Conservation (phyloP, 164 flowering plant genomes). For the Santalum album region DNA sequence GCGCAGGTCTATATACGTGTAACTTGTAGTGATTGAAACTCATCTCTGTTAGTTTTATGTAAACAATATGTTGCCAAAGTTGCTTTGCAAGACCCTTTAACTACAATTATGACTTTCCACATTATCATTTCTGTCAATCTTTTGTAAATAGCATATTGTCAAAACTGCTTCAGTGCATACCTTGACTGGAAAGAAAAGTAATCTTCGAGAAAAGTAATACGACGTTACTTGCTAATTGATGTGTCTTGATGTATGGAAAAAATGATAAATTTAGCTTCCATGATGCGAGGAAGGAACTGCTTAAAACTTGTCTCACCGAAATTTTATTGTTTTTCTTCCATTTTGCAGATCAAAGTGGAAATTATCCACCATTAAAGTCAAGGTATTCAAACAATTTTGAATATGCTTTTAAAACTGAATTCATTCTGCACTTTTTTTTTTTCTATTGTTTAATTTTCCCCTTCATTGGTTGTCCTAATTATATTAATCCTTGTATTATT, state of each 20-base stretch:
- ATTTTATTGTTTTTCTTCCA: not conserved
- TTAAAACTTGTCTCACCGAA: conserved; percentile 4
- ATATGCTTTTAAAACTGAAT: not conserved
- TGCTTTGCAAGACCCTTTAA: too few species aligned
- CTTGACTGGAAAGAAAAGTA: too few species aligned
- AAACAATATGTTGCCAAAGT: too few species aligned
- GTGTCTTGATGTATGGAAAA: not conserved
- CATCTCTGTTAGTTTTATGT: too few species aligned
- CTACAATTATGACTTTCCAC: too few species aligned
- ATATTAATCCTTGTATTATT: not conserved
- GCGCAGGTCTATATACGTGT: too few species aligned
- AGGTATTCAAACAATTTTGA: conserved; percentile 21
- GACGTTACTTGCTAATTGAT: too few species aligned
- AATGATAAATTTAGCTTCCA: not conserved
- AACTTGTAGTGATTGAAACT: too few species aligned
- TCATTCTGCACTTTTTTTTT: not conserved
- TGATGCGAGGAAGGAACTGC: not conserved
- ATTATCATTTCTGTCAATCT: too few species aligned
- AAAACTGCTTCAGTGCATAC: too few species aligned
- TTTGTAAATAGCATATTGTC: too few species aligned
- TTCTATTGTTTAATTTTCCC: not conserved
- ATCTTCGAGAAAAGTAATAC: too few species aligned
- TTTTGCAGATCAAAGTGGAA: conserved; percentile 45
- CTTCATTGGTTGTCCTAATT: not conserved
- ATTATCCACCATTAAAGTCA: conserved; percentile 26